Evolutionary conservation across 768 basidiomycete species (phyloP).

Genomic region (Crucibulum laeve): DNA sequence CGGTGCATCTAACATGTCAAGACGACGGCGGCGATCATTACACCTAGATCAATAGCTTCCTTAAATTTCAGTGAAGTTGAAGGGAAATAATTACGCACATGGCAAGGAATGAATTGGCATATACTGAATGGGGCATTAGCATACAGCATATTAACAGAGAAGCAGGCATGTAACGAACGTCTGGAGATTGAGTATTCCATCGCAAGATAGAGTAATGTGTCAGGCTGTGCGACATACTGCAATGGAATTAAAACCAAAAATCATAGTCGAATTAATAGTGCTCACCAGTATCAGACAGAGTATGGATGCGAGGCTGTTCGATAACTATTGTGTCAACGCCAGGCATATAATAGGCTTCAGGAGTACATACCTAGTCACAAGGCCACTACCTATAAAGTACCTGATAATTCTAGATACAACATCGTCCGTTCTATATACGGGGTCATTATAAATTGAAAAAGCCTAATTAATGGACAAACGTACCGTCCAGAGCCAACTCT

Average conservation of each 20-base stretch:
- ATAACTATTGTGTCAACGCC: no score
- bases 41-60: no score
- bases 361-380: no score
- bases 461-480: slow-evolving; percentile 9
- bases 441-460: neutral
- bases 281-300: slow-evolving; percentile 23
- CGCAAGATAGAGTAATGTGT: slow-evolving; percentile 23
- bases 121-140: no score
- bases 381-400: no score
- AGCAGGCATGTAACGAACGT: slow-evolving; percentile 14
- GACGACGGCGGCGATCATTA: no score
- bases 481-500: slow-evolving; percentile 13
- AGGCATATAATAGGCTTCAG: no score
- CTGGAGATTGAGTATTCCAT: slow-evolving; percentile 26
- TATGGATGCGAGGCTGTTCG: slow-evolving; percentile 5
- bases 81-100: no score
- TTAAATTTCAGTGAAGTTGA: no score
- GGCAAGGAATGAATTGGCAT: no score
- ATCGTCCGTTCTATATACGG: neutral
- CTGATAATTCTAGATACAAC: neutral
- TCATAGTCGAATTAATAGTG: neutral
- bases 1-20: no score
- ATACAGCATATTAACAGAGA: neutral
- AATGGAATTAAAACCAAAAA: neutral
- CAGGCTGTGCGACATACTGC: slow-evolving; percentile 24